Conservation (phyloP, 805 yeast genomes). For the Metschnikowia matae region DNA sequence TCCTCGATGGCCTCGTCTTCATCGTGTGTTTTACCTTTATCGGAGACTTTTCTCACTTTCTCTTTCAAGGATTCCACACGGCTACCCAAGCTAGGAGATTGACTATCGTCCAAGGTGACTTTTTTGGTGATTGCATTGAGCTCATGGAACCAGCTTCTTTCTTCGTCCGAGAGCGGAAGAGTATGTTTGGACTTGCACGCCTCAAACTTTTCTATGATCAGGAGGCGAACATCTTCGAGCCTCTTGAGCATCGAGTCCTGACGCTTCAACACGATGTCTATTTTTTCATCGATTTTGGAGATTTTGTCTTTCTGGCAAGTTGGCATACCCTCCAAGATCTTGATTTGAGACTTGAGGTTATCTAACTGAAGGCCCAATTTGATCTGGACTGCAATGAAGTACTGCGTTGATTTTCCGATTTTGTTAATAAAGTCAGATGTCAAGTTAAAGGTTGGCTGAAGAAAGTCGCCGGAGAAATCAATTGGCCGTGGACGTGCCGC, state of each 20-base stretch:
- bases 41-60: slow-evolving; percentile 5
- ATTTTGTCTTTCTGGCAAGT: neutral
- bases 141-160: slow-evolving; percentile 36
- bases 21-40: neutral
- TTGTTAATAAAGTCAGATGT: slow-evolving; percentile 7
- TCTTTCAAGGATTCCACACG: slow-evolving; percentile 10
- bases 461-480: slow-evolving; percentile 4
- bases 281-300: slow-evolving; percentile 8
- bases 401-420: slow-evolving; percentile 11
- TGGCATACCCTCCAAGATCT: neutral
- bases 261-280: slow-evolving; percentile 15
- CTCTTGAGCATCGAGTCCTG: slow-evolving; percentile 24
- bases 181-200: slow-evolving; percentile 18
- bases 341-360: slow-evolving; percentile 21
- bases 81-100: slow-evolving; percentile 8
- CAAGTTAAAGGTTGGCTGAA: slow-evolving; percentile 6
- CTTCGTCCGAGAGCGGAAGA: slow-evolving; percentile 34
- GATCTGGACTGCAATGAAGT: slow-evolving; percentile 10
- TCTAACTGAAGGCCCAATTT: slow-evolving; percentile 19
- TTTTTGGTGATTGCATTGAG: slow-evolving; percentile 24
- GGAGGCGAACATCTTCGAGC: slow-evolving; percentile 19
- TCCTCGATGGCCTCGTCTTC: slow-evolving; percentile 6
- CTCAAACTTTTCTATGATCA: slow-evolving; percentile 22
- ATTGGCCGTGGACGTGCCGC: slow-evolving; percentile 2
- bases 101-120: slow-evolving; percentile 7